phyloP scores from a whole-genome alignment of 257 asterid species.

The Gentiana dahurica region DNA sequence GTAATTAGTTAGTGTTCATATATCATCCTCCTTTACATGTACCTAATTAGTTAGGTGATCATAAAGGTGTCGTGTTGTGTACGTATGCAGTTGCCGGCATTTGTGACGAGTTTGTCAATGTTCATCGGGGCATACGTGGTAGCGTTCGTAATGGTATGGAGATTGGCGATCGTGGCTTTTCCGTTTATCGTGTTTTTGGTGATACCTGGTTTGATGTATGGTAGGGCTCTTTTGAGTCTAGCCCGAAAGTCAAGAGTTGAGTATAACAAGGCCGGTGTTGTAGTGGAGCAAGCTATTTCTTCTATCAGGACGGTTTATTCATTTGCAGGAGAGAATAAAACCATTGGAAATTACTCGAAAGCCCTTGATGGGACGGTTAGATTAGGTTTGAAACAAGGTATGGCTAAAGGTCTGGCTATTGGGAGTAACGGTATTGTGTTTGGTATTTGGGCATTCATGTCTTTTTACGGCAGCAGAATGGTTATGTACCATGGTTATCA shows the following conservation, averaged over 20 bases:
- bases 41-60: too few relatives aligned
- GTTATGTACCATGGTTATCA: conserved; percentile 66
- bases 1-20: conserved; percentile 9
- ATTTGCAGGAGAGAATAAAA: conserved; percentile 65
- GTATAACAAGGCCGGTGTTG: conserved; percentile 46
- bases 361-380: conserved; percentile 70
- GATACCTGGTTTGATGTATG: conserved; percentile 82
- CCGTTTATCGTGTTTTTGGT: conserved; percentile 46
- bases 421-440: conserved; percentile 80
- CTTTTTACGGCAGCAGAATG: conserved; percentile 76
- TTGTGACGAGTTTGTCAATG: conserved; percentile 49
- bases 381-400: conserved; percentile 71
- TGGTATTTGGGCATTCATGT: conserved; percentile 77
- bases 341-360: conserved; percentile 32
- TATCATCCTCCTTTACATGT: too few relatives aligned
- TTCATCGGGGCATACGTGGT: conserved; percentile 44
- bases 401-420: conserved; percentile 81
- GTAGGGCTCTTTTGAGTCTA: conserved; percentile 57
- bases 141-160: conserved; percentile 56
- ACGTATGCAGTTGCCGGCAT: conserved; percentile 23
- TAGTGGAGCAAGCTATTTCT: conserved; percentile 78
- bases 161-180: conserved; percentile 46
- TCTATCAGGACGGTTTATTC: conserved; percentile 82
- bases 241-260: conserved; percentile 54
- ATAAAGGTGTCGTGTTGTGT: too few relatives aligned